Evolutionary conservation across 2,329 filamentous ascomycete genomes (phyloP).

Genomic region (Aschersonia sp.): DNA sequence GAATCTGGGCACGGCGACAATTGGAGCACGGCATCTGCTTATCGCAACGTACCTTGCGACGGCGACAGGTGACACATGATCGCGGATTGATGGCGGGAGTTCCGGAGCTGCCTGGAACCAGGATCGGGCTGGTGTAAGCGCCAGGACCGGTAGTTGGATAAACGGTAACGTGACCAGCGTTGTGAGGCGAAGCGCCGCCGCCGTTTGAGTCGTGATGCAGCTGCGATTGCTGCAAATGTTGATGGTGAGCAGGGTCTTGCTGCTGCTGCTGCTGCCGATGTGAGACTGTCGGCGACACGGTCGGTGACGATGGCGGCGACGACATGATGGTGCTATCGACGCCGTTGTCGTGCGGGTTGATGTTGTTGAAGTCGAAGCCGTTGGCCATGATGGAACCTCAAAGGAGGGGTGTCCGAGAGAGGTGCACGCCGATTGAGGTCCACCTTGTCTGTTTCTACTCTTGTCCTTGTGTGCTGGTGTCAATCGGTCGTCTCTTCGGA

Average conservation of each 20-base stretch:
- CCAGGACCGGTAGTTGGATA: conserved; percentile 25
- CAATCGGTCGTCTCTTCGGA: no score
- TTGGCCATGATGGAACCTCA: conserved; percentile 1
- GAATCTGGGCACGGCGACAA: conserved; percentile 54
- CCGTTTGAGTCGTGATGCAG: conserved; percentile 2
- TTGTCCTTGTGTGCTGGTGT: no score
- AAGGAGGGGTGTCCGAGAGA: no score
- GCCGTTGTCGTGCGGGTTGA: conserved; percentile 6
- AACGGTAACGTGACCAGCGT: conserved; percentile 20
- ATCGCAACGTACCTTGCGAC: conserved; percentile 62
- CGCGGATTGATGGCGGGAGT: conserved; percentile 27
- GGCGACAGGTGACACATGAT: conserved; percentile 34
- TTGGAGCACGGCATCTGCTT: conserved; percentile 66
- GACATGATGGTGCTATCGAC: conserved; percentile 8
- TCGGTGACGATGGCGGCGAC: conserved; percentile 6
- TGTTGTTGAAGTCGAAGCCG: conserved; percentile 11
- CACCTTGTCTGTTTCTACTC: no score
- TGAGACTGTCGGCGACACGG: conserved; percentile 7
- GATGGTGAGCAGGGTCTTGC: conserved; percentile 5
- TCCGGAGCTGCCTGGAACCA: conserved; percentile 16
- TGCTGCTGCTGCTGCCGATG: background rate
- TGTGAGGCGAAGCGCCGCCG: conserved; percentile 6
- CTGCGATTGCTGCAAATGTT: no score
- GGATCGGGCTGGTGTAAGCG: conserved; percentile 20
- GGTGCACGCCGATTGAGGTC: no score